A percentile compares a stretch with the other conserved stretches of the same genome.
Evolutionary conservation across 768 basidiomycete species (phyloP).

Genomic region (Phanerodontia chrysosporium): DNA sequence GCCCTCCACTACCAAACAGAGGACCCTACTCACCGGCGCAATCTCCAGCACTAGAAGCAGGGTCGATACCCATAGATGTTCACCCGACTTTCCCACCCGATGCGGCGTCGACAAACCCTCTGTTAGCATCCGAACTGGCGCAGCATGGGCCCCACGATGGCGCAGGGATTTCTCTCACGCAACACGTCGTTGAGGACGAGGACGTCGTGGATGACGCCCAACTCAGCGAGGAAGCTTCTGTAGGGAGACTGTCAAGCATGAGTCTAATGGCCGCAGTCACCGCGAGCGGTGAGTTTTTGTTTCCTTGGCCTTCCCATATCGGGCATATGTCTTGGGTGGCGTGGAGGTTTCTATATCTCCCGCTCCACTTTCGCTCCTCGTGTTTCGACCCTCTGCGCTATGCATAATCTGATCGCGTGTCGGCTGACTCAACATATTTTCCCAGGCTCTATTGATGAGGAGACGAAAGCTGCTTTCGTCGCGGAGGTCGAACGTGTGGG

Average conservation of each 20-base stretch:
- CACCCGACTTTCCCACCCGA: not conserved
- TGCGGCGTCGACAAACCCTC: not conserved
- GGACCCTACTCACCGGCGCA: not conserved
- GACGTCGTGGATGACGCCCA: slow-evolving; percentile 38
- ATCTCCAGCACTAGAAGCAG: not conserved
- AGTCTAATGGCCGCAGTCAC: slow-evolving; percentile 86
- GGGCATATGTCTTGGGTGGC: slow-evolving; percentile 8
- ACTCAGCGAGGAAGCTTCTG: slow-evolving; percentile 65
- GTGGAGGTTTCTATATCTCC: not conserved
- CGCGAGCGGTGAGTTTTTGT: slow-evolving; percentile 58
- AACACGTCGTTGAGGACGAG: slow-evolving; percentile 4
- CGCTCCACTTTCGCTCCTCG: slow-evolving; percentile 2
- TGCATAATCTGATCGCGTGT: not conserved
- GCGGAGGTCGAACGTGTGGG: slow-evolving; percentile 69
- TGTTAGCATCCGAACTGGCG: not conserved
- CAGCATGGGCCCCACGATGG: not conserved
- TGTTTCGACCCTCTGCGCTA: not conserved
- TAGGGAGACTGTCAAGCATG: slow-evolving; percentile 89
- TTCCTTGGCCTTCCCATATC: slow-evolving; percentile 6
- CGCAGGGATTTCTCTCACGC: not conserved
- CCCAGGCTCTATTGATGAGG: slow-evolving; percentile 50
- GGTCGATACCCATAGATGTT: not conserved
- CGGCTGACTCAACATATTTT: slow-evolving; percentile 6
- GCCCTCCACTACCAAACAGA: not conserved
- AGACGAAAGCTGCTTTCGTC: slow-evolving; percentile 61